Conservation (phyloP, 2,329 filamentous ascomycete species). For the Neophaeococcomyces aloes region DNA sequence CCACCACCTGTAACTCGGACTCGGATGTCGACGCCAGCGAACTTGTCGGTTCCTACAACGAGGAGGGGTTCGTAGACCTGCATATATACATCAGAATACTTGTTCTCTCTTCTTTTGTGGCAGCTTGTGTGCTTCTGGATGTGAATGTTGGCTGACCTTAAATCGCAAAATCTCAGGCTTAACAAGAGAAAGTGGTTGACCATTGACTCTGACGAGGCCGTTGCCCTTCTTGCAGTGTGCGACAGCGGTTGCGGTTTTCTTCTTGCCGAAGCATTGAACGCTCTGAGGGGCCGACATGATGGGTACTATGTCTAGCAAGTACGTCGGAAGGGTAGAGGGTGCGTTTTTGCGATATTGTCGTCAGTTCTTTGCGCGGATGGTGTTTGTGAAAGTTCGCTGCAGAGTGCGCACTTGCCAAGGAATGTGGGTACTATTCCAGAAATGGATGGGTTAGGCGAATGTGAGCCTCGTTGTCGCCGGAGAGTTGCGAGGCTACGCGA, state of each 20-base stretch:
- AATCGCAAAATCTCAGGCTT: slow-evolving; percentile 96
- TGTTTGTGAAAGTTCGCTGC: neutral
- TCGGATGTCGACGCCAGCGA: slow-evolving; percentile 91
- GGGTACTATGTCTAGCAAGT: slow-evolving; percentile 21
- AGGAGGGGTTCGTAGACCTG: slow-evolving; percentile 97
- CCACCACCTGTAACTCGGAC: slow-evolving; percentile 94
- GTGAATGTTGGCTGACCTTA: slow-evolving; percentile 54
- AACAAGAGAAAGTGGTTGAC: slow-evolving; percentile 84
- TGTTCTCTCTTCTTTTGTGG: too few relatives aligned
- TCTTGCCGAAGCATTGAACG: slow-evolving; percentile 99
- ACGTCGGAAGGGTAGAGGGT: too few relatives aligned
- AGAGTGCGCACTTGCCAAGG: too few relatives aligned
- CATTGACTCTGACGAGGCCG: slow-evolving; percentile 98
- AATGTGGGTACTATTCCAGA: neutral
- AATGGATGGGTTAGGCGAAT: neutral
- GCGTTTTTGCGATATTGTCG: slow-evolving; percentile 2
- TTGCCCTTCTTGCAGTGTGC: slow-evolving; percentile 84
- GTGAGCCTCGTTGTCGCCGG: too few relatives aligned
- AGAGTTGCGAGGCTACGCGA: too few relatives aligned
- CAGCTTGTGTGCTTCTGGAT: too few relatives aligned
- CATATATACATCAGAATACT: slow-evolving; percentile 7
- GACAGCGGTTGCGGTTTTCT: slow-evolving; percentile 78
- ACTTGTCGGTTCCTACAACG: slow-evolving; percentile 95
- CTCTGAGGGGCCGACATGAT: slow-evolving; percentile 69
- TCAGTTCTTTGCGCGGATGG: neutral